Evolutionary conservation across 345 rosid genomes (phyloP).

Genomic region (Ricinus communis): DNA sequence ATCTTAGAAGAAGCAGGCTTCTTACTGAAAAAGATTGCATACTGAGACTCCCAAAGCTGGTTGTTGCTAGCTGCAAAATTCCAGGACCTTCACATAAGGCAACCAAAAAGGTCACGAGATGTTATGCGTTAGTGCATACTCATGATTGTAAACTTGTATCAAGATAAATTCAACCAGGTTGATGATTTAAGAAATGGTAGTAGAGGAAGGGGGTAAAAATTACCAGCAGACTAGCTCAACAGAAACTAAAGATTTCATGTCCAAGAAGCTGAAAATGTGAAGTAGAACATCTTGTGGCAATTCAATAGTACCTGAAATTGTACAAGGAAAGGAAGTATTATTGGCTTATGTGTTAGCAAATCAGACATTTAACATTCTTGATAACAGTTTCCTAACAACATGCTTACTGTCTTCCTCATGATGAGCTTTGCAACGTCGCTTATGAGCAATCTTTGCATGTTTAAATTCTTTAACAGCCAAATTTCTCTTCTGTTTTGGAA

Average conservation of each 20-base stretch:
- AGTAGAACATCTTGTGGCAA: constrained; percentile 69
- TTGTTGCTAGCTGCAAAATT: constrained; percentile 58
- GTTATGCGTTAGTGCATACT: not conserved
- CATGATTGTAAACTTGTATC: not conserved
- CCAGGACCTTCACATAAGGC: constrained; percentile 67
- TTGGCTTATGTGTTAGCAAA: too few relatives aligned
- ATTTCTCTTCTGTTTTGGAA: constrained; percentile 87
- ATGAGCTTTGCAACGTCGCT: constrained; percentile 51
- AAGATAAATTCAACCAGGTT: not conserved
- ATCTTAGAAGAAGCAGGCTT: constrained; percentile 18
- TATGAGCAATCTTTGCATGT: constrained; percentile 70
- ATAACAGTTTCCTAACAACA: not conserved
- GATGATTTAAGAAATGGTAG: not conserved
- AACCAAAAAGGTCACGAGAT: not conserved
- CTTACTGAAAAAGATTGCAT: constrained; percentile 34
- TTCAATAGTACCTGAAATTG: constrained; percentile 47
- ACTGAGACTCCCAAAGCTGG: constrained; percentile 57
- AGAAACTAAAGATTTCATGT: constrained; percentile 55
- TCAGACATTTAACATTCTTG: not conserved
- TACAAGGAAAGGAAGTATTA: not conserved
- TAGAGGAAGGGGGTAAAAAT: constrained; percentile 10
- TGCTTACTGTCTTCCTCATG: constrained; percentile 42
- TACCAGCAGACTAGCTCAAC: constrained; percentile 69
- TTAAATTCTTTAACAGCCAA: constrained; percentile 64
- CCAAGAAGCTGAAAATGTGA: constrained; percentile 67